Conservation (phyloP, 257 asterid species). For the Przewalskia tangutica region DNA sequence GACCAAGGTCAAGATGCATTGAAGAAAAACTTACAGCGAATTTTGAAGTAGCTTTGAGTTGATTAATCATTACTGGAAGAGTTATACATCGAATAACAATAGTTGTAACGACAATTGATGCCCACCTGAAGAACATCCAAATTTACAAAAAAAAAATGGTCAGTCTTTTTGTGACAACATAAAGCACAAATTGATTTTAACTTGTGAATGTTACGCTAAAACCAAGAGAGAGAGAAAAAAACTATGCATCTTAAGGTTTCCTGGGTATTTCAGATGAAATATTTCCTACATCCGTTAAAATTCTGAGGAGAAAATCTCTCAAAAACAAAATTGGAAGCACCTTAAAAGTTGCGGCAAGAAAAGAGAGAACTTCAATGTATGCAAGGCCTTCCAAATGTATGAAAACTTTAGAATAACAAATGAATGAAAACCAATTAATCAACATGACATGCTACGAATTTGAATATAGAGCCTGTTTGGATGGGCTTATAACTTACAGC, state of each 20-base stretch:
- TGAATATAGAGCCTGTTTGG: no score
- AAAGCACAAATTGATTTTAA: neutral
- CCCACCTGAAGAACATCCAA: constrained; percentile 61
- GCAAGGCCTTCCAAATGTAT: neutral
- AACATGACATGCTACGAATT: neutral
- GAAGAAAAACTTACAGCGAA: constrained; percentile 46
- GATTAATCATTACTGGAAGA: constrained; percentile 61
- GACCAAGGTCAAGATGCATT: neutral
- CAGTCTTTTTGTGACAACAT: neutral
- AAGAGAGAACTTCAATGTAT: neutral
- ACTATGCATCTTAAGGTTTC: neutral
- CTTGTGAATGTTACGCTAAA: neutral
- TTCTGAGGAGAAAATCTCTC: neutral
- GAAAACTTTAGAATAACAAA: neutral
- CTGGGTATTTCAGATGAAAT: neutral
- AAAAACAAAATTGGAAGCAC: neutral
- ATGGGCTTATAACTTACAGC: no score
- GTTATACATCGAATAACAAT: constrained; percentile 49
- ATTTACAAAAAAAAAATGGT: neutral
- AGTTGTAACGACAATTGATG: constrained; percentile 52
- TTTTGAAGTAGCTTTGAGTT: constrained; percentile 65
- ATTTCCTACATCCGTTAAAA: neutral
- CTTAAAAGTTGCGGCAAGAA: neutral
- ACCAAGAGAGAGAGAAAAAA: neutral
- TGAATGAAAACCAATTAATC: neutral